A percentile compares a stretch with the other conserved stretches of the same genome.
Conservation (phyloP, 495 filamentous ascomycete genomes). For the Haplographium delicatum region DNA sequence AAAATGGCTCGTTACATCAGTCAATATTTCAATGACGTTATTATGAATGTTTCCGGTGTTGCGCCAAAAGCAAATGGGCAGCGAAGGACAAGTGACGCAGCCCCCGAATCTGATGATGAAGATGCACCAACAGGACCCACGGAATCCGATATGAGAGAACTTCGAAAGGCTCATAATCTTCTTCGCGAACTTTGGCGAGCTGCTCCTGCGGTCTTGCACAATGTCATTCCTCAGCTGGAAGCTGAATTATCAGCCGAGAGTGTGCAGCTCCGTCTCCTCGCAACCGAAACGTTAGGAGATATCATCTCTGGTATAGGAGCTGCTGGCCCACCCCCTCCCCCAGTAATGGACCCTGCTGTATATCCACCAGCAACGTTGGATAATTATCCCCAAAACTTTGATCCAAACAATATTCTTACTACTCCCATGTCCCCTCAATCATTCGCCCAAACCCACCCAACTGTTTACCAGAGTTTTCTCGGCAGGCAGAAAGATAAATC, state of each 20-base stretch:
- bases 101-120: conserved; percentile 67
- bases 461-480: conserved; percentile 74
- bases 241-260: conserved; percentile 89
- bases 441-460: conserved; percentile 72
- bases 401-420: conserved; percentile 61
- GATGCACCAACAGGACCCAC: conserved; percentile 53
- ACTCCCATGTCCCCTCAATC: conserved; percentile 77
- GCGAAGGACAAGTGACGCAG: conserved; percentile 41
- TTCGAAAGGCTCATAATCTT: conserved; percentile 82
- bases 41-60: conserved; percentile 70
- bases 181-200: conserved; percentile 93
- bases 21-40: conserved; percentile 96
- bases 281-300: conserved; percentile 90
- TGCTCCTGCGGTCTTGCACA: conserved; percentile 79
- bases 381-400: conserved; percentile 44
- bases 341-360: conserved; percentile 67
- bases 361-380: conserved; percentile 71
- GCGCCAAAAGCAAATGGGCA: conserved; percentile 42
- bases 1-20: conserved; percentile 91
- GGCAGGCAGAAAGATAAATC: conserved; percentile 82
- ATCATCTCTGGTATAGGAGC: conserved; percentile 89
- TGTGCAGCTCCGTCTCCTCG: conserved; percentile 73
- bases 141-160: conserved; percentile 79
- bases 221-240: conserved; percentile 91
- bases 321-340: conserved; percentile 71